These are phyloP conservation scores for Termitomyces sp. DNA, from an alignment of 1,284 basidiomycete species.

Conservation along the genomic window DNA sequence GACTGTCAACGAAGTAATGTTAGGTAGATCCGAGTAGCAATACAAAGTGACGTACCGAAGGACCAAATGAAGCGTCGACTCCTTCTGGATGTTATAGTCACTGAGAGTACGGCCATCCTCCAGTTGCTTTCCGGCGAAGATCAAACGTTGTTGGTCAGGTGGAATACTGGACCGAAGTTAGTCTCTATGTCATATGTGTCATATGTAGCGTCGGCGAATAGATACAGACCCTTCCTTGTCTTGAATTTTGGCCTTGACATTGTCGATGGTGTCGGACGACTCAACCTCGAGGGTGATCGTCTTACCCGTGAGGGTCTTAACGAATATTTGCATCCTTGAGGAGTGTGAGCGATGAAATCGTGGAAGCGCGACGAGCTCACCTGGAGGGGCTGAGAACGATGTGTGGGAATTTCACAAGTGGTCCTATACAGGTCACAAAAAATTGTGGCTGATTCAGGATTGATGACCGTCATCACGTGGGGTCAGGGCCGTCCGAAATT, in stretches of 20 bases:
- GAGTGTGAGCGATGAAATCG: conserved; percentile 15
- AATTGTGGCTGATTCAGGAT: conserved; percentile 30
- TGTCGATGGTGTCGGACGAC: conserved; percentile 94
- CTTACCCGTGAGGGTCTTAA: conserved; percentile 96
- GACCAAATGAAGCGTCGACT: conserved; percentile 95
- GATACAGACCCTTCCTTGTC: conserved; percentile 80
- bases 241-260: conserved; percentile 89
- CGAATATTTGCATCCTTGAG: conserved; percentile 84
- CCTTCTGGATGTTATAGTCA: conserved; percentile 99
- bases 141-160: conserved; percentile 91
- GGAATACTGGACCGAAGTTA: conserved; percentile 55
- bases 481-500: too few species aligned
- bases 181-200: too few species aligned
- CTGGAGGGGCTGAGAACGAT: conserved; percentile 17
- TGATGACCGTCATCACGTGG: conserved; percentile 19
- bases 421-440: conserved; percentile 27
- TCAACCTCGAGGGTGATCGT: conserved; percentile 99
- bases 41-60: conserved; percentile 63
- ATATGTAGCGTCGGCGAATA: background rate
- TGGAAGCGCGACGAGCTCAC: conserved; percentile 19
- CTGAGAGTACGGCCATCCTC: conserved; percentile 93
- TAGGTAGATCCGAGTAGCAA: background rate
- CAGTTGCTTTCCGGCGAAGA: conserved; percentile 95
- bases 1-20: conserved; percentile 39
- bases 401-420: conserved; percentile 23